A percentile compares a stretch with the other conserved stretches of the same genome.
Evolutionary conservation across 1,139 yeast species (phyloP).

Genomic region (Zhuliangozyma blackwelliae): DNA sequence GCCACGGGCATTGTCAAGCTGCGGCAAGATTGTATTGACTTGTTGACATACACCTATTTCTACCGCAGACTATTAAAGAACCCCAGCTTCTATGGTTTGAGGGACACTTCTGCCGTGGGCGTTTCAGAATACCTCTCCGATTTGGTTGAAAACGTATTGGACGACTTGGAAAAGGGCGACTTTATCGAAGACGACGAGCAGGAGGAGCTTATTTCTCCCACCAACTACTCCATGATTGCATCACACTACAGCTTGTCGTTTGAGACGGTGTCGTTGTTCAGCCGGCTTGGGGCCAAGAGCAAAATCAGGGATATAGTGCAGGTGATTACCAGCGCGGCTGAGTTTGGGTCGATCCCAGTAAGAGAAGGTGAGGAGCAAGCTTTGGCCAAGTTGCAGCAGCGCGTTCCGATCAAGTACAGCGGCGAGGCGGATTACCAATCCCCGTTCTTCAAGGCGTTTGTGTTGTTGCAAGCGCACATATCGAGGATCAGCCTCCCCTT

Average conservation of each 20-base stretch:
- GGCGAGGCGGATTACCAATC: conserved; percentile 38
- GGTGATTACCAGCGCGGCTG: conserved; percentile 61
- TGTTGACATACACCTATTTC: conserved; percentile 82
- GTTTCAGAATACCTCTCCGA: conserved; percentile 81
- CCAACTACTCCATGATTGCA: conserved; percentile 71
- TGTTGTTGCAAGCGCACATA: conserved; percentile 78
- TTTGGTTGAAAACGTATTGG: conserved; percentile 67
- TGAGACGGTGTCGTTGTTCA: conserved; percentile 59
- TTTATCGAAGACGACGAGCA: conserved; percentile 51
- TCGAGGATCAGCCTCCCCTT: conserved; percentile 53
- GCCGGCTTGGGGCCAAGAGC: conserved; percentile 50
- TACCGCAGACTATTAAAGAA: conserved; percentile 76
- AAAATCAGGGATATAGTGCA: conserved; percentile 64
- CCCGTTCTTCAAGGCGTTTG: conserved; percentile 65
- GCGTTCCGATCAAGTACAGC: conserved; percentile 55
- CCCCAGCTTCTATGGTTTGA: conserved; percentile 84
- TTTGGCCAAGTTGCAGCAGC: conserved; percentile 49
- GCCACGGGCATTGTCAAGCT: conserved; percentile 59
- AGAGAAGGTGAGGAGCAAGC: conserved; percentile 52
- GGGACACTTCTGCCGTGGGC: conserved; percentile 60
- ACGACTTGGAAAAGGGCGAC: conserved; percentile 58
- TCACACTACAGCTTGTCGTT: conserved; percentile 66
- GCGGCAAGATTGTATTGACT: conserved; percentile 85
- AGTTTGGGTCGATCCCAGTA: conserved; percentile 61
- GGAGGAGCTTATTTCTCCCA: conserved; percentile 48